Conservation (phyloP, 805 yeast genomes). For the Babjeviella inositovora region DNA sequence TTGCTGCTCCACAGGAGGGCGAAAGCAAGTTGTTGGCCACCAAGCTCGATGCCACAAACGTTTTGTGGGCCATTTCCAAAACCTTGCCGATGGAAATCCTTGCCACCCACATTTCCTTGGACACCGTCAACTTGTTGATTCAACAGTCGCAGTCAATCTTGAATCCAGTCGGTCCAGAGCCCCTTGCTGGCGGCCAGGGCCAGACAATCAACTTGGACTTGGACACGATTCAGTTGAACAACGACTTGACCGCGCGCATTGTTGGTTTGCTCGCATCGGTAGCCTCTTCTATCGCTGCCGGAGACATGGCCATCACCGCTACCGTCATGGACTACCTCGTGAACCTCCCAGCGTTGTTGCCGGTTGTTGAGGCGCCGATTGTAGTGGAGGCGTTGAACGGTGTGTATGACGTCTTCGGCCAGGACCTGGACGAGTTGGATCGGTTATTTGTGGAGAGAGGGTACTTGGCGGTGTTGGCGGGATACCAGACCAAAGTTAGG, state of each 20-base stretch:
- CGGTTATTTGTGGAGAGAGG: conserved; percentile 45
- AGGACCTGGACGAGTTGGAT: conserved; percentile 53
- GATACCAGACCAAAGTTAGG: conserved; percentile 28
- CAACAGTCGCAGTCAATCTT: no score
- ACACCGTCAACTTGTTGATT: no score
- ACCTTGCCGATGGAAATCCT: no score
- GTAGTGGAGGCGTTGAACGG: conserved; percentile 47
- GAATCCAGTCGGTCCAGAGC: no score
- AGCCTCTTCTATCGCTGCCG: no score
- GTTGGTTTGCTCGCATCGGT: conserved; percentile 37
- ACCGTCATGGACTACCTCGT: no score
- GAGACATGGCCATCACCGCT: no score
- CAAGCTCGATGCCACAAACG: conserved; percentile 14
- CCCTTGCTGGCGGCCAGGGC: conserved; percentile 7
- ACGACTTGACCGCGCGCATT: conserved; percentile 23
- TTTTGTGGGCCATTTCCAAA: conserved; percentile 24
- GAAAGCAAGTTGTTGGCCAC: no score
- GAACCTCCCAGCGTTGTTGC: conserved; percentile 9
- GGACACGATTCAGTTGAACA: conserved; percentile 8
- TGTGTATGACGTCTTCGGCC: conserved; percentile 70
- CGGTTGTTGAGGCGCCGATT: conserved; percentile 16
- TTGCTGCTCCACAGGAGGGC: conserved; percentile 3
- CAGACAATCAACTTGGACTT: conserved; percentile 4
- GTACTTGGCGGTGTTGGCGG: conserved; percentile 22
- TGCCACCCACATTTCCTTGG: no score